These are phyloP conservation scores for Geranomyces variabilis DNA, from an alignment of 192 early-diverging fungal genomes.

Conservation along the genomic window DNA sequence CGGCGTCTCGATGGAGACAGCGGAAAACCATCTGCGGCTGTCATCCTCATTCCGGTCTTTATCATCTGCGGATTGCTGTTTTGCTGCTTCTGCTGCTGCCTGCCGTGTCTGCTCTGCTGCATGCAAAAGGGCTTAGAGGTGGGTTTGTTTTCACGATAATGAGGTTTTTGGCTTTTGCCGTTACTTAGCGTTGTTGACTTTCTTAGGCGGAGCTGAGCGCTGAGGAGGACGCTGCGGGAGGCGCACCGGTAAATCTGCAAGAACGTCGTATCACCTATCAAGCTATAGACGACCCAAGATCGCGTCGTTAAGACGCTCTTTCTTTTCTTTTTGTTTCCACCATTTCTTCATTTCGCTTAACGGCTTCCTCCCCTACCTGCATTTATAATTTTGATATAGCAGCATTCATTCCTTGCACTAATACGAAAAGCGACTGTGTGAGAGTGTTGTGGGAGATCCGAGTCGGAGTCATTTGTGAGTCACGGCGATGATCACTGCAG, in stretches of 20 bases:
- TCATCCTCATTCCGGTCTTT: constrained; percentile 59
- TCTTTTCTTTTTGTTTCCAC: too few species aligned
- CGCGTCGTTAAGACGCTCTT: too few species aligned
- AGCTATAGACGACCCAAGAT: not conserved
- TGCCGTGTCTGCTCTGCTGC: constrained; percentile 32
- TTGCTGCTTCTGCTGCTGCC: constrained; percentile 55
- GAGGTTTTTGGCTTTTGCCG: not conserved
- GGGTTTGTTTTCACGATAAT: not conserved
- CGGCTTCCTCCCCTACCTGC: too few species aligned
- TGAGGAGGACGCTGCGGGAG: not conserved
- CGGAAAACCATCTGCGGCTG: constrained; percentile 40
- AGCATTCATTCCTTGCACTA: too few species aligned
- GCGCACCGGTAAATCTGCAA: not conserved
- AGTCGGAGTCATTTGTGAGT: too few species aligned
- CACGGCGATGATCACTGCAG: too few species aligned
- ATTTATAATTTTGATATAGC: too few species aligned
- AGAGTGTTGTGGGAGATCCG: too few species aligned
- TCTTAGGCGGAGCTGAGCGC: constrained; percentile 1
- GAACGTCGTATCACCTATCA: constrained; percentile 10
- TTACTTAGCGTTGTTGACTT: not conserved
- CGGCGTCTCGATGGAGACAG: constrained; percentile 29
- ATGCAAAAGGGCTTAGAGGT: constrained; percentile 22
- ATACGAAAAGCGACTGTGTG: too few species aligned
- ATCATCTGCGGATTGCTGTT: constrained; percentile 48
- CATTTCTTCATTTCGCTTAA: too few species aligned